Evolutionary conservation across 192 early-diverging fungal genomes (phyloP), one percentile per base, ranked within the genome.

Genomic region (Piromyces finnis): DNA sequence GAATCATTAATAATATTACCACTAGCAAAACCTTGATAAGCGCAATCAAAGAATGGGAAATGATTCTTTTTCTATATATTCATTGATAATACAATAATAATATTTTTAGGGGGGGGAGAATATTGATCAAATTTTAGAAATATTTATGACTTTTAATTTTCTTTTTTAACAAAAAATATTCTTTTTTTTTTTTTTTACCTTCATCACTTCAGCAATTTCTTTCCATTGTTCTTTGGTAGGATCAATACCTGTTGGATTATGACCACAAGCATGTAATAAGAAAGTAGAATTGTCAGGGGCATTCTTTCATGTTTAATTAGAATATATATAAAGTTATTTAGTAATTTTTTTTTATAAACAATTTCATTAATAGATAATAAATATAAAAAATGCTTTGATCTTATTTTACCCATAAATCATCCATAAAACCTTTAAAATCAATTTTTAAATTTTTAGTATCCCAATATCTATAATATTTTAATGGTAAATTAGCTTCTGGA

Each of bases 191-290:
- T 15, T 39, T 15, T 15, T 39, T 14, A 51, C 41, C 29, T 86
- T 85, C 85, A 95, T 92, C 16, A 95, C 90, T 29, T 92, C 90
- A 30, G 96, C 96, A 81, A 99, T 96, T 78, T 86, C 83, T 85
- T 91, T 91, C 97, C 97, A 99, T 85, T 99, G 94, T 79, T 93
- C 95, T n/a, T 89, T 87, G 1, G 97, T 94, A 29, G 97, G 97
- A 84, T 99, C 97, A 41, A 99, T 95, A 84, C 97, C 97, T 0
- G 97, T 99, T 30, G 97, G 97, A 90, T 99, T 99, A 87, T 99
- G 97, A 27, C 41, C 97, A 82, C 97, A 99, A 13, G 95, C 93
- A 86, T 99, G 97, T 28, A 99, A 84, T 78, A 97, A 85, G 79
- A 99, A 84, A 82, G 97, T 94, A n/a, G 95, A 95, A 41, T 92